Base-by-base conservation (phyloP, 2,329 filamentous ascomycete species). In the Nemania diffusa region DNA sequence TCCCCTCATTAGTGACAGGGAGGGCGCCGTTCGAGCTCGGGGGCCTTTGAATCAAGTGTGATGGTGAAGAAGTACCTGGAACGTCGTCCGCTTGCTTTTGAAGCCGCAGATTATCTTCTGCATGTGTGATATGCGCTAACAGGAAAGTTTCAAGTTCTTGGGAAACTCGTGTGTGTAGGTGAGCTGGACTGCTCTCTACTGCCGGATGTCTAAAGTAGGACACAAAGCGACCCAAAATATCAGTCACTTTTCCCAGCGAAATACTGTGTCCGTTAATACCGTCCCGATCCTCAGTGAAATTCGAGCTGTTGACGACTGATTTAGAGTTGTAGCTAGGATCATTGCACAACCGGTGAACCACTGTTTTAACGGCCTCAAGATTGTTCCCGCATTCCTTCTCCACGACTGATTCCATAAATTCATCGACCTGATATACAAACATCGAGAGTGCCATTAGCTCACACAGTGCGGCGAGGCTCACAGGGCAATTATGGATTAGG, bases 371-470 rank as follows among this genome's bases (percentile, higher is more conserved):
- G 6, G 51, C 37, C 40, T 17, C 11, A 24, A 17, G 4, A 17
- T 42, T 32, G 11, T 40, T 15, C 6, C 3, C 32, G 3, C 61
- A 42, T 22, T 42, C 29, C 17, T 27, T 63, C 27, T 64, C 51
- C 2, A 69, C 24, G 5, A 1, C 55, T 22, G 55, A 52, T 55
- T 67, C 69, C 55, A 72, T 70, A 29, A 64, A 70, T 40, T 72
- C 68, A 42, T 72, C 70, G 7, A 42, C 66, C 9, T 58, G 66
- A 29, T 57, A 70, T 37, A 62, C 68, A 5, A 70, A n/a, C 11
- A 67, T 48, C 1, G 70, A 69, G 9, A 72, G n/a, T 5, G 63
- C 4, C 58, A 70, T 70, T 62, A 72, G 68, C 11, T 56, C 52
- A 17, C 3, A 9, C 9, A 56, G 20, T 1, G 15, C 17, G 5